Evolutionary conservation across 179 eudicot genomes (phyloP).

Genomic region (Sideroxylon spinosum): DNA sequence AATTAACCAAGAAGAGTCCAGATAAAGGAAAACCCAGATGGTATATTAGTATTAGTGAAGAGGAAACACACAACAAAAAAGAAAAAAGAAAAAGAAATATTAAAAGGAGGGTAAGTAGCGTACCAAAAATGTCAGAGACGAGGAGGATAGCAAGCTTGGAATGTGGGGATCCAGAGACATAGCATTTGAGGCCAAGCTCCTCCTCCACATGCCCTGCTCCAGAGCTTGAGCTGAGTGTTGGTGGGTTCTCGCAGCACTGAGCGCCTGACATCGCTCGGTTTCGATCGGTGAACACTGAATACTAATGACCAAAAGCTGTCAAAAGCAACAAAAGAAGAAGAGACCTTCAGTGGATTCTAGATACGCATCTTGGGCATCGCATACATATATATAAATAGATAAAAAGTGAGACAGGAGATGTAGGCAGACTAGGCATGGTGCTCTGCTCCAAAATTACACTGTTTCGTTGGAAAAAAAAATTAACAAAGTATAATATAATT

Average conservation of each 20-base stretch:
- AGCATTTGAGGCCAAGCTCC: constrained; percentile 32
- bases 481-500: too few relatives aligned
- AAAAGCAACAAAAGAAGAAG: too few relatives aligned
- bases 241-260: constrained; percentile 12
- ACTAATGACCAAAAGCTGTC: too few relatives aligned
- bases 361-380: too few relatives aligned
- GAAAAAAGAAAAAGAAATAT: not conserved
- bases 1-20: not conserved
- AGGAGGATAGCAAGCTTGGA: constrained; percentile 36
- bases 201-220: constrained; percentile 36
- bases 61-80: not conserved
- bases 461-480: too few relatives aligned
- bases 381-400: too few relatives aligned
- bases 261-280: not conserved
- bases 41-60: not conserved
- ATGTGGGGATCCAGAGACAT: constrained; percentile 32
- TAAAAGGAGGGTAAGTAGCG: not conserved
- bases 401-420: too few relatives aligned
- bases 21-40: too few relatives aligned
- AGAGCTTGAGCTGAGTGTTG: constrained; percentile 21
- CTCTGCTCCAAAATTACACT: too few relatives aligned
- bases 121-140: constrained; percentile 33
- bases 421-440: too few relatives aligned
- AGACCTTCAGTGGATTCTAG: too few relatives aligned
- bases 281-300: too few relatives aligned